A percentile compares a stretch with the other conserved stretches of the same genome.
Evolutionary conservation across 345 rosid genomes (phyloP).

Genomic region (Syzygium grande): DNA sequence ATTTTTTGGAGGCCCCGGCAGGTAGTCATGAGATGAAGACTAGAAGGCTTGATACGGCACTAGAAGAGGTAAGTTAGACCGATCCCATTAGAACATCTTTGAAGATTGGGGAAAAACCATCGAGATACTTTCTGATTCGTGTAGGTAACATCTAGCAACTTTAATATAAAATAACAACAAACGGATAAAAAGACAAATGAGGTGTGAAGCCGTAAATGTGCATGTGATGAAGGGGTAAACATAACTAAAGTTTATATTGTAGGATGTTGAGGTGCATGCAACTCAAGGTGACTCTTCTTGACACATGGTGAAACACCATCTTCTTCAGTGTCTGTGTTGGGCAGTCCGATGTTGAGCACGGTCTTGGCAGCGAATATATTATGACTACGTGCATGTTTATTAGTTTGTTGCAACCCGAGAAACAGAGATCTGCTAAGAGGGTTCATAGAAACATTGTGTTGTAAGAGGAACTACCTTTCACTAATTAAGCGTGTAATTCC

Average conservation of each 20-base stretch:
- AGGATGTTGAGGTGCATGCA: neutral
- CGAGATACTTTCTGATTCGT: too few relatives aligned
- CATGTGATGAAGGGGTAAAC: neutral
- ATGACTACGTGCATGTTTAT: neutral
- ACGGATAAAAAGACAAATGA: too few relatives aligned
- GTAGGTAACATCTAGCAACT: too few relatives aligned
- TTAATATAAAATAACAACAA: too few relatives aligned
- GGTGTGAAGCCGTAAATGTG: neutral
- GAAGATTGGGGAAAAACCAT: neutral
- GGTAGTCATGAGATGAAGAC: neutral
- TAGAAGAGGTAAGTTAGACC: conserved; percentile 19
- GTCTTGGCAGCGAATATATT: neutral
- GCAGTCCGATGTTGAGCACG: neutral
- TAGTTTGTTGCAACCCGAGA: neutral
- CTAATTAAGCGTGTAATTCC: neutral
- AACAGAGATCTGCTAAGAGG: neutral
- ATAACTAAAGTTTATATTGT: neutral
- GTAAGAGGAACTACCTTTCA: neutral
- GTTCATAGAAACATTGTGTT: neutral
- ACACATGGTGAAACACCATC: neutral
- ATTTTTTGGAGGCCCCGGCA: neutral
- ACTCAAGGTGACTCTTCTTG: neutral
- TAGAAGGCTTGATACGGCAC: neutral
- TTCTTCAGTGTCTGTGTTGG: neutral
- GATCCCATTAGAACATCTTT: neutral